Conservation (phyloP, 208 protist species). For the Porcisia hertigi region DNA sequence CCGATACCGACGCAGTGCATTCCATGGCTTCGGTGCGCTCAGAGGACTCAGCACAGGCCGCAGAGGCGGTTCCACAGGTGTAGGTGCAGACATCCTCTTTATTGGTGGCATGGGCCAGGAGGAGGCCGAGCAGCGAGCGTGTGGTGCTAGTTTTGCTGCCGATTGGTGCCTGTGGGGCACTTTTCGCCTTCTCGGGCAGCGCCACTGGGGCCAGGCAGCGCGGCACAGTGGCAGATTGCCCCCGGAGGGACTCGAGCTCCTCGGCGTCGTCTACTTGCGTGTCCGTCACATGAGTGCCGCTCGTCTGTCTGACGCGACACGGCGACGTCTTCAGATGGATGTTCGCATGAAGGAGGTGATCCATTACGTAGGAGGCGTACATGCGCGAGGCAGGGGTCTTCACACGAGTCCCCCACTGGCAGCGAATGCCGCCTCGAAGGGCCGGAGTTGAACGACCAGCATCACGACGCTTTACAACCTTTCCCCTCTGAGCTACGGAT, state of each 20-base stretch:
- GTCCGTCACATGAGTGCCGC: constrained; percentile 10
- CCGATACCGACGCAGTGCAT: neutral
- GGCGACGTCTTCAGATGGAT: constrained; percentile 15
- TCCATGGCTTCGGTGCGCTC: neutral
- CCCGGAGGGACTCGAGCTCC: constrained; percentile 42
- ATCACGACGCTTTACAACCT: neutral
- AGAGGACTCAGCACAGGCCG: neutral
- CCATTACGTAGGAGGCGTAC: constrained; percentile 39
- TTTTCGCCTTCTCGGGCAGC: constrained; percentile 10
- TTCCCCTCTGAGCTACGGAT: neutral
- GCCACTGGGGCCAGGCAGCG: constrained; percentile 26
- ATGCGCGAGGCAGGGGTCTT: constrained; percentile 35
- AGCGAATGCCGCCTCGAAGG: constrained; percentile 50
- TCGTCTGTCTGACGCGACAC: constrained; percentile 6
- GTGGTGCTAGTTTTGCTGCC: neutral
- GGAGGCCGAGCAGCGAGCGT: neutral
- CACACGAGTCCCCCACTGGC: constrained; percentile 33
- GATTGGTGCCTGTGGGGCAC: neutral
- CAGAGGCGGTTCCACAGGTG: neutral
- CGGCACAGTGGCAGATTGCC: constrained; percentile 40
- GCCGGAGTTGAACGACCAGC: neutral
- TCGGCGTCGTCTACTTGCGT: constrained; percentile 36
- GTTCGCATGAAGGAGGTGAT: constrained; percentile 21
- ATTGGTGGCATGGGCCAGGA: neutral
- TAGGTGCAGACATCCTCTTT: neutral